A percentile compares a stretch with the other conserved stretches of the same genome.
phyloP scores from a whole-genome alignment of 208 protist species.

The Tritrichomonas foetus region DNA sequence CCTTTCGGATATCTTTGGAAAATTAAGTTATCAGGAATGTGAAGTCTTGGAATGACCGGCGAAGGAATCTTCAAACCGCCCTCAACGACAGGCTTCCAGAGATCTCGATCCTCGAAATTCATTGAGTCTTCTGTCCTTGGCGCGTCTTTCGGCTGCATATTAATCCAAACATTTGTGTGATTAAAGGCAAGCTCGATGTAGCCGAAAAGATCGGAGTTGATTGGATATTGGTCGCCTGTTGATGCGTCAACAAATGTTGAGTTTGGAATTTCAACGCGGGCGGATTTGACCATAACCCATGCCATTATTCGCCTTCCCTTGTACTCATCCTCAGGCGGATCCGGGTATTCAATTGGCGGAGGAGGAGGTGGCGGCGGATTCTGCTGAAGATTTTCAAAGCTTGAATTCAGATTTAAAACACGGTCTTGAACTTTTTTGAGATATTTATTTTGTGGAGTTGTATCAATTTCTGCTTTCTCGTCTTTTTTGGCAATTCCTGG shows the following conservation, averaged over 20 bases:
- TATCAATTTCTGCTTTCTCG: neutral
- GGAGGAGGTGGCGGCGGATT: neutral
- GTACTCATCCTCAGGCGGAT: neutral
- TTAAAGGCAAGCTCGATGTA: conserved; percentile 32
- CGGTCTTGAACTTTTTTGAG: neutral
- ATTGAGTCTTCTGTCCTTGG: neutral
- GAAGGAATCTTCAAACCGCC: neutral
- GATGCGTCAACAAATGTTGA: neutral
- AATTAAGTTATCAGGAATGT: neutral
- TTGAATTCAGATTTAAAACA: neutral
- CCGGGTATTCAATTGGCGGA: neutral
- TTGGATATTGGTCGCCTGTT: conserved; percentile 2
- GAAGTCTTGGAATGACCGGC: neutral
- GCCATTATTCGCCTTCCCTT: neutral
- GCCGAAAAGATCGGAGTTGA: neutral
- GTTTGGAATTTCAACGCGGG: neutral
- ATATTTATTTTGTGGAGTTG: neutral
- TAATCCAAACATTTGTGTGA: neutral
- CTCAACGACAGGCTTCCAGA: conserved; percentile 8
- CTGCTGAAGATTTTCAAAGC: neutral
- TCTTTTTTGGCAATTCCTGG: neutral
- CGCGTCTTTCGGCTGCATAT: neutral
- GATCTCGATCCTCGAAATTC: neutral
- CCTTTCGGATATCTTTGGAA: conserved; percentile 4
- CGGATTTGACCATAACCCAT: conserved; percentile 21